Base-by-base conservation (phyloP, 768 basidiomycete species). In the Tricholoma flavovirens region DNA sequence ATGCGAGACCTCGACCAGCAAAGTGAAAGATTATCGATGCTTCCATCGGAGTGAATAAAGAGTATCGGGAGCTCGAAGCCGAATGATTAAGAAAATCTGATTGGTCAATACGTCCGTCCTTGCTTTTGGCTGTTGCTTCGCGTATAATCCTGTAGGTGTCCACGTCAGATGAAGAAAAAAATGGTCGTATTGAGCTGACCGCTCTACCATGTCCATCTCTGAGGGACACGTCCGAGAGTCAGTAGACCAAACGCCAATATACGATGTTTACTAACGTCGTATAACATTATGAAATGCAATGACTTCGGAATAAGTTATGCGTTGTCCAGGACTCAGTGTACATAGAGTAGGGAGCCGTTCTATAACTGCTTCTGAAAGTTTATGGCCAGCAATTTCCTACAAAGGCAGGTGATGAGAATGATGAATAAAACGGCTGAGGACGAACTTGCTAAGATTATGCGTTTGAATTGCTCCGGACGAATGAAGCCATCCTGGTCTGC, bases 21-120 rank as follows among this genome's bases (percentile, higher is more conserved):
- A 98, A 98, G 71, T 99, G 96, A 75, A 98, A 99, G 65, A 99
- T 86, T 65, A 98, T 97, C 53, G 88, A 83, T n/a, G 90, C 93
- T 71, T 98, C 96, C 91, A 98, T 96, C 4, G 96, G 96, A 0
- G 93, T 95, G 71, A 98, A 98, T 52, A 96, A 81, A 36, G 92
- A 89, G 70, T 98, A 98, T 35, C 96, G 88, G 62, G 95, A 92
- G 62, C 78, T 87, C 33, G 86, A 81, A 24, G 90, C 86, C 12
- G 93, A 83, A 68, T 97, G 77, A 69, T 98, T 88, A 56, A 96
- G 79, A 73, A 99, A 98, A 71, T 98, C 97, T n/a, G 84, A 82
- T 67, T 93, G 86, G 70, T 93, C 89, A 75, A 99, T 98, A 51
- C 93, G 88, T 5, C 96, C 96, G 65, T 99, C 97, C 69, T 90